Evolutionary conservation across 345 rosid species (phyloP), one percentile per base, ranked within the genome.

Genomic region (Eucalyptus cladocalyx): DNA sequence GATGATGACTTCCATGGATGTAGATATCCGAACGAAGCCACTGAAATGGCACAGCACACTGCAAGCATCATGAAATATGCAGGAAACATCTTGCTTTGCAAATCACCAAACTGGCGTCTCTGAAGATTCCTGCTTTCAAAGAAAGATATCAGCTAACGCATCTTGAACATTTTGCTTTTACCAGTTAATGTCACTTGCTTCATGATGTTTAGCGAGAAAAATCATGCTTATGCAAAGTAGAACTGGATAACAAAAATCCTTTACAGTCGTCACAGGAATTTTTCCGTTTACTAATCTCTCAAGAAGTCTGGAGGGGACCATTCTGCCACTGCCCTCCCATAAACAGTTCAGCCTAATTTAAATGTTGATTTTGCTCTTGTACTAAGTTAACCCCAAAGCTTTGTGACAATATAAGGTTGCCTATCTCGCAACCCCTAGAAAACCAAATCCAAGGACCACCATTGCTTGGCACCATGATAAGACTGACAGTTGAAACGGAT

Each of bases 51-150:
- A 89, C 97, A 95, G 86, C 99, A 98, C 45, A 93, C 91, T 23
- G 97, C 97, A 47, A 98, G 97, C 89, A 95, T 43, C 17, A 94
- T 91, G 91, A 98, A 98, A 91, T 98, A 98, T 5, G 98, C 99
- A 30, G 99, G 99, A 91, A 98, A 97, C 99, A 98, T 95, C 94
- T 96, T 98, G 97, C 99, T 94, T 80, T 98, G 99, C 32, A 98
- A 90, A 89, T 96, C 94, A 62, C 99, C 99, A 65, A 97, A 97
- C 91, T 95, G 97, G 94, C 97, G 99, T 93, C 99, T 95, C 21
- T 99, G 99, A 32, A 98, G 93, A 90, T 98, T 93, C 94, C 98
- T 97, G 89, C 69, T 23, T 85, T 18, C 69, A 50, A 37, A 48
- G 85, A 65, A 58, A 26, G 80, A 26, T 45, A 72, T 81, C 80